A percentile compares a stretch with the other conserved stretches of the same genome.
phyloP scores from a whole-genome alignment of 176 grass and related monocot species.

The Luzula sylvatica region DNA sequence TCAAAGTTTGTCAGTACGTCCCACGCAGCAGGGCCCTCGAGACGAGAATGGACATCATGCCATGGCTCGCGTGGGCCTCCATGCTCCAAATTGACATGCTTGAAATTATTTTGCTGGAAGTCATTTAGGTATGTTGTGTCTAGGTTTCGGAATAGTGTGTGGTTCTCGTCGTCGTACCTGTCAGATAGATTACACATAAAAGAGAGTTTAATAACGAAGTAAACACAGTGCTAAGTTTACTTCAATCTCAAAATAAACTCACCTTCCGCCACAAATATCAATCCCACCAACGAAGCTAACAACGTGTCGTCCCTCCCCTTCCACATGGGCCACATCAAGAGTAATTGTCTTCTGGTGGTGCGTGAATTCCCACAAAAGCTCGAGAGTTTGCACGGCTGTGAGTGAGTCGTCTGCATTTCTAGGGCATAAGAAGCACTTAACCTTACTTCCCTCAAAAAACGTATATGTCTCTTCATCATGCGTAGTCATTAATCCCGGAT shows the following conservation, averaged over 20 bases:
- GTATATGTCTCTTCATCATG: conserved; percentile 64
- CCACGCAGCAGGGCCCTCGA: conserved; percentile 66
- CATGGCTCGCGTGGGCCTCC: conserved; percentile 81
- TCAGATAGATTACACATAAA: neutral
- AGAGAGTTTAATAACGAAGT: too few relatives aligned
- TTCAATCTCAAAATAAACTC: neutral
- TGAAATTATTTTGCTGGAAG: conserved; percentile 69
- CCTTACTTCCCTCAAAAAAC: conserved; percentile 54
- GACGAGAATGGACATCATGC: conserved; percentile 77
- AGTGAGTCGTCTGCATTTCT: conserved; percentile 47
- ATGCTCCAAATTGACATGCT: conserved; percentile 27
- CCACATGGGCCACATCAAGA: conserved; percentile 32
- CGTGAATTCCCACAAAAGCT: conserved; percentile 53
- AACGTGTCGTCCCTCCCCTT: conserved; percentile 23
- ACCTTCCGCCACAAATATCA: conserved; percentile 50
- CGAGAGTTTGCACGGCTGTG: conserved; percentile 44
- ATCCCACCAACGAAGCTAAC: conserved; percentile 67
- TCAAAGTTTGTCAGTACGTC: conserved; percentile 85
- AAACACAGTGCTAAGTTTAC: too few relatives aligned
- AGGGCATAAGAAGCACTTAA: conserved; percentile 76
- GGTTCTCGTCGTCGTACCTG: conserved; percentile 81
- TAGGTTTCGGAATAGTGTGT: conserved; percentile 58
- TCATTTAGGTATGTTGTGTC: conserved; percentile 52
- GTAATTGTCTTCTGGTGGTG: conserved; percentile 89
- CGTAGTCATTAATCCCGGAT: conserved; percentile 67